Evolutionary conservation across 495 filamentous ascomycete genomes (phyloP).

Genomic region (Lasiosphaeria ovina): DNA sequence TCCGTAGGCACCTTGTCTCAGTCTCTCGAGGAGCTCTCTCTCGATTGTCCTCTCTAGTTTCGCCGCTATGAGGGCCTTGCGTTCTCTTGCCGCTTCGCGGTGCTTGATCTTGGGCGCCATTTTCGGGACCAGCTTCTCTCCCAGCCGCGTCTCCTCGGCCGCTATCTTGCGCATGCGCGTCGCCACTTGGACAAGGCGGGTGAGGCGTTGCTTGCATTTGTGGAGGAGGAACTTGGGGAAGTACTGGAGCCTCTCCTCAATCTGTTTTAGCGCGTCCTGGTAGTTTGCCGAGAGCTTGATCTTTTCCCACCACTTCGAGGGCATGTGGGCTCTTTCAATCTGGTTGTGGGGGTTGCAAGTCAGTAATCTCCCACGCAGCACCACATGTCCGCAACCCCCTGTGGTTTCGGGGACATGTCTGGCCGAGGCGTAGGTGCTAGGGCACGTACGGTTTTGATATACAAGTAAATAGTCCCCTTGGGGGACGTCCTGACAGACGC

Average conservation of each 20-base stretch:
- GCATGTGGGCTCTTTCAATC: conserved; percentile 81
- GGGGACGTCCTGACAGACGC: conserved; percentile 86
- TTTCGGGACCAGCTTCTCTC: conserved; percentile 84
- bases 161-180: conserved; percentile 81
- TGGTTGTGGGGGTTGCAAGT: conserved; percentile 5
- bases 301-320: conserved; percentile 91
- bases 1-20: conserved; percentile 91
- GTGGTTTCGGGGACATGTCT: background rate
- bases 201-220: conserved; percentile 97
- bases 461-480: conserved; percentile 83
- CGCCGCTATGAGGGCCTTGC: conserved; percentile 89
- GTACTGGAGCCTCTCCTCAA: conserved; percentile 87
- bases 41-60: conserved; percentile 97
- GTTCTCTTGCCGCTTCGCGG: conserved; percentile 84
- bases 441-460: conserved; percentile 80
- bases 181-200: conserved; percentile 86
- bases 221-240: conserved; percentile 95
- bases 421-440: background rate
- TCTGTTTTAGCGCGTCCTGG: conserved; percentile 74
- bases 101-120: conserved; percentile 89
- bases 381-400: background rate
- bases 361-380: background rate
- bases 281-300: conserved; percentile 91
- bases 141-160: conserved; percentile 85
- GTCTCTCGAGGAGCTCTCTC: conserved; percentile 86